Evolutionary conservation across 305 asterid genomes (phyloP).

Genomic region (Fraxinus xanthoxyloides): DNA sequence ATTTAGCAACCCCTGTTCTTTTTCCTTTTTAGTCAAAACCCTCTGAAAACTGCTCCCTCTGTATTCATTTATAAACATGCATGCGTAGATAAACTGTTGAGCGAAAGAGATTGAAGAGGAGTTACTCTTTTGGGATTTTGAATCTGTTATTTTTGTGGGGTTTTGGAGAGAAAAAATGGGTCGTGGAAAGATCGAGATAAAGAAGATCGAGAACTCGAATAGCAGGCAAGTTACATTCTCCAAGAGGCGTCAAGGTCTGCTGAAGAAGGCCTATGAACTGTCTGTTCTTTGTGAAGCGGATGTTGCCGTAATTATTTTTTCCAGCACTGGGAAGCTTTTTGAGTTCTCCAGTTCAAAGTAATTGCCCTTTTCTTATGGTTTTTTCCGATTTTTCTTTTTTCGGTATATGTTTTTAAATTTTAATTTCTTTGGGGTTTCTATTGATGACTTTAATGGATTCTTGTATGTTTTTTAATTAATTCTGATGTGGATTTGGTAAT

Average conservation of each 20-base stretch:
- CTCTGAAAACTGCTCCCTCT: background rate
- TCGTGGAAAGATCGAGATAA: slow-evolving; percentile 73
- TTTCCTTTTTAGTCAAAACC: slow-evolving; percentile 5
- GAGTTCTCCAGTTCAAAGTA: slow-evolving; percentile 58
- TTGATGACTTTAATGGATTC: background rate
- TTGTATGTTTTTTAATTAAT: background rate
- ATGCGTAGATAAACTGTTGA: background rate
- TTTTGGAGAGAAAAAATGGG: slow-evolving; percentile 50
- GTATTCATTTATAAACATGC: background rate
- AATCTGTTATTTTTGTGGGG: slow-evolving; percentile 26
- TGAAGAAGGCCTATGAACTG: slow-evolving; percentile 63
- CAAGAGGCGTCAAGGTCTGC: slow-evolving; percentile 45
- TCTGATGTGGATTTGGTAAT: background rate
- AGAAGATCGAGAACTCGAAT: slow-evolving; percentile 65
- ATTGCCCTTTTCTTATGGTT: slow-evolving; percentile 12
- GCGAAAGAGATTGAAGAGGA: background rate
- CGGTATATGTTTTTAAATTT: background rate
- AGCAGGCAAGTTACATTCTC: slow-evolving; percentile 66
- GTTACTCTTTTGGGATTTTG: slow-evolving; percentile 15
- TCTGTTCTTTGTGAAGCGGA: slow-evolving; percentile 69
- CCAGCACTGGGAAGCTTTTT: slow-evolving; percentile 58
- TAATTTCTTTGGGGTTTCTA: background rate
- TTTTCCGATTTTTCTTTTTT: background rate
- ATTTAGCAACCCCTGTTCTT: slow-evolving; percentile 35
- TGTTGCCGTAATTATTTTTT: slow-evolving; percentile 63